Base-by-base conservation (phyloP, 768 basidiomycete species). In the Tricholoma terreum region DNA sequence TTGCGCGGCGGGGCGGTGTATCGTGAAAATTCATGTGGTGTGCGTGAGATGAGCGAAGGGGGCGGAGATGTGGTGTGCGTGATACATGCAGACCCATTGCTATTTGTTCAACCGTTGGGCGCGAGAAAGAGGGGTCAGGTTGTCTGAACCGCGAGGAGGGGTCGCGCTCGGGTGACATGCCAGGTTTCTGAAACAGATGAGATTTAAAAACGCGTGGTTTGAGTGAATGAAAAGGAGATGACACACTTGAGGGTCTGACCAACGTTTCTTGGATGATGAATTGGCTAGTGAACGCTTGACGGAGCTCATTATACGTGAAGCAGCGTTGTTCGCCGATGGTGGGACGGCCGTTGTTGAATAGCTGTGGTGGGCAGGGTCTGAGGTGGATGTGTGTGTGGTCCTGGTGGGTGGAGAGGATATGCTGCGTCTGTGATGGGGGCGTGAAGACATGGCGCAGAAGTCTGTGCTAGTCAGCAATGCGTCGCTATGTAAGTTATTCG, bases 41-140 rank as follows among this genome's bases (percentile, higher is more conserved):
- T 24, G 46, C 30, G 58, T 56, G 55, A 51, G 64, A 69, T 58
- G 73, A 38, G 64, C 62, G 63, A 15, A 73, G 67, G 8, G 80
- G 77, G 42, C 84, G 80, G 27, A 90, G 71, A 67, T 90, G 88
- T 3, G 89, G 89, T 1, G 89, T 90, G 35, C 86, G 83, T 6
- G 89, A 90, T 30, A 87, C 73, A 69, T 90, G 89, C 21, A 90
- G 77, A 17, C 89, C 89, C 87, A 90, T 90, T 12, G 86, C 85
- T 58, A 90, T 90, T 71, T 90, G 88, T 64, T 87, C 84, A 38
- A 89, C 79, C 48, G 84, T 86, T 1, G 88, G 88, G 14, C 80
- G 83, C 19, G 74, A 66, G 22, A 73, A 57, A 24, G 76, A 60
- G 27, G 78, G 69, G 59, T 78, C 75, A 49, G 67, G 67, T 58